phyloP scores from a whole-genome alignment of 768 basidiomycete species.

The Pleurotus salmoneostramineus region DNA sequence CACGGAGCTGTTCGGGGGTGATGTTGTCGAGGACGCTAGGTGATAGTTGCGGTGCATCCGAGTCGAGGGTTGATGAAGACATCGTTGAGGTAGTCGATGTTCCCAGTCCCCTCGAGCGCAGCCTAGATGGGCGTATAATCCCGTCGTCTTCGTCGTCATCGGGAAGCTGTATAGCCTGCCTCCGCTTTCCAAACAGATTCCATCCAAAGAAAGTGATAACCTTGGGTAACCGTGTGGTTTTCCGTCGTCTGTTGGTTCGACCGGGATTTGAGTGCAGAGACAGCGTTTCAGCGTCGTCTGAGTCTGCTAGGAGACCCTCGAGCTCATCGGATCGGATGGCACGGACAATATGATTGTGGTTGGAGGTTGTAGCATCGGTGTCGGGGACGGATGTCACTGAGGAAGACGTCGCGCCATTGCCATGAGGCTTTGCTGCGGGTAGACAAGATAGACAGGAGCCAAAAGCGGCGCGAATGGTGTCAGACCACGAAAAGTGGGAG shows the following conservation, averaged over 20 bases:
- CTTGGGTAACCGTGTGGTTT: slow-evolving; percentile 27
- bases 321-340: slow-evolving; percentile 32
- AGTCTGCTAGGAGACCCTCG: slow-evolving; percentile 31
- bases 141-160: slow-evolving; percentile 48
- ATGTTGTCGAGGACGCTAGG: slow-evolving; percentile 50
- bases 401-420: slow-evolving; percentile 19
- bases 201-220: slow-evolving; percentile 61
- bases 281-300: slow-evolving; percentile 56
- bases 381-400: slow-evolving; percentile 14
- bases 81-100: slow-evolving; percentile 9
- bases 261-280: slow-evolving; percentile 67
- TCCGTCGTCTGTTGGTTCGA: slow-evolving; percentile 19
- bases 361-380: slow-evolving; percentile 24
- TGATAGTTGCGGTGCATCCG: slow-evolving; percentile 67
- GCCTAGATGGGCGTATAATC: slow-evolving; percentile 9
- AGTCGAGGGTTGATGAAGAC: slow-evolving; percentile 48
- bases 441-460: slow-evolving; percentile 61
- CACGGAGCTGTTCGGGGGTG: slow-evolving; percentile 34
- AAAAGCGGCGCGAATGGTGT: slow-evolving; percentile 54
- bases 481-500: slow-evolving; percentile 53
- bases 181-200: slow-evolving; percentile 55
- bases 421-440: no score
- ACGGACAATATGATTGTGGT: slow-evolving; percentile 29
- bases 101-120: neutral
- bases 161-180: slow-evolving; percentile 52